phyloP scores from a whole-genome alignment of 805 yeast species.

The Saccharomycopsis fermentans region DNA sequence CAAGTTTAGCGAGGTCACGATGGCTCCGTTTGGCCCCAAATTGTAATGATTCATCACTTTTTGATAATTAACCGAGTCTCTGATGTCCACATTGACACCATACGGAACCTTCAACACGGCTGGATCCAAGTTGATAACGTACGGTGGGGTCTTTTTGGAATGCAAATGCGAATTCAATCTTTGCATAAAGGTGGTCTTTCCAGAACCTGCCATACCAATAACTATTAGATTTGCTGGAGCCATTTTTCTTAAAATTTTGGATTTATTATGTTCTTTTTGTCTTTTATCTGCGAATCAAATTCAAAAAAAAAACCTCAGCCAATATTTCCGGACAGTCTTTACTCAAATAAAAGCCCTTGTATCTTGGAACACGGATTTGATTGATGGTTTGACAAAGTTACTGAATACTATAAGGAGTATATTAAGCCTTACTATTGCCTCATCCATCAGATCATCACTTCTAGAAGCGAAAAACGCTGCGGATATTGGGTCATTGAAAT shows the following conservation, averaged over 20 bases:
- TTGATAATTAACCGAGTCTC: conserved; percentile 91
- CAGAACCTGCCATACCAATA: conserved; percentile 54
- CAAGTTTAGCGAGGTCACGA: conserved; percentile 85
- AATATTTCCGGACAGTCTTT: too few species aligned
- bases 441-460: too few species aligned
- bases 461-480: too few species aligned
- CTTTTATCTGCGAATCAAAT: neutral
- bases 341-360: too few species aligned
- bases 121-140: conserved; percentile 91
- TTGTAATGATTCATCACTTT: conserved; percentile 95
- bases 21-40: conserved; percentile 97
- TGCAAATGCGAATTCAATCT: conserved; percentile 84
- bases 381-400: too few species aligned
- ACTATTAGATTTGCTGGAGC: conserved; percentile 30
- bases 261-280: too few species aligned
- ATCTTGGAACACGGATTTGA: too few species aligned
- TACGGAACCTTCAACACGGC: conserved; percentile 92
- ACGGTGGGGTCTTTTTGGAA: conserved; percentile 62
- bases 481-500: too few species aligned
- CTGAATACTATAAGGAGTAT: too few species aligned
- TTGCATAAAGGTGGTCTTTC: conserved; percentile 97
- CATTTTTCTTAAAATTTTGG: too few species aligned
- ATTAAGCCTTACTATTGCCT: too few species aligned
- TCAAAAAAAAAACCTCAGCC: too few species aligned
- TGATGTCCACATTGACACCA: conserved; percentile 87